These are phyloP conservation scores for Venturia pyrina DNA, from an alignment of 2,329 filamentous ascomycete genomes.

Conservation along the genomic window DNA sequence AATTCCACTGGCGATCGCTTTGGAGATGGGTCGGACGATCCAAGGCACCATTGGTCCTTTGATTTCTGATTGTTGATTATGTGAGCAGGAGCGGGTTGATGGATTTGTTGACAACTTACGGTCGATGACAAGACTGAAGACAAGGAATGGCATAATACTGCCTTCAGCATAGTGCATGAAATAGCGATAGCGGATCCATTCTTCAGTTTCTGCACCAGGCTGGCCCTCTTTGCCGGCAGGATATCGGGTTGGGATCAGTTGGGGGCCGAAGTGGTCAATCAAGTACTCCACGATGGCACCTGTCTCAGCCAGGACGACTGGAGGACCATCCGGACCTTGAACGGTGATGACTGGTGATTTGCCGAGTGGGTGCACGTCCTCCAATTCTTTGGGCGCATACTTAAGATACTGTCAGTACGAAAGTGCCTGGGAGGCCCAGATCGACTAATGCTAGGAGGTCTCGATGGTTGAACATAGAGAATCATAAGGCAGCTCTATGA, in stretches of 20 bases:
- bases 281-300: constrained; percentile 76
- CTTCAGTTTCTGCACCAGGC: constrained; percentile 48
- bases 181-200: constrained; percentile 53
- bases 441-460: not conserved
- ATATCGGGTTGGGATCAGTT: constrained; percentile 43
- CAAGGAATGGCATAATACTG: constrained; percentile 62
- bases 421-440: not conserved
- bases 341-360: constrained; percentile 75
- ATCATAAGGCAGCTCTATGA: not conserved
- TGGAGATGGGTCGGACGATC: constrained; percentile 57
- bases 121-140: constrained; percentile 53
- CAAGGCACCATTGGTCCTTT: constrained; percentile 50
- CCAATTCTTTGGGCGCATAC: constrained; percentile 67
- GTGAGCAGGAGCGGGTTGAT: not conserved
- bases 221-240: constrained; percentile 43
- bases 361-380: constrained; percentile 71
- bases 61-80: constrained; percentile 27
- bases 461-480: not conserved
- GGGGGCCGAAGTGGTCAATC: constrained; percentile 52
- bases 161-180: constrained; percentile 81
- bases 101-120: constrained; percentile 29
- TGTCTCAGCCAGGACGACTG: constrained; percentile 67
- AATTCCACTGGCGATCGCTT: constrained; percentile 41
- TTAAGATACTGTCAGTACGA: constrained; percentile 20
- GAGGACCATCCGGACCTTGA: constrained; percentile 37